Evolutionary conservation across 345 rosid species (phyloP).

Genomic region (Syzygium oleosum): DNA sequence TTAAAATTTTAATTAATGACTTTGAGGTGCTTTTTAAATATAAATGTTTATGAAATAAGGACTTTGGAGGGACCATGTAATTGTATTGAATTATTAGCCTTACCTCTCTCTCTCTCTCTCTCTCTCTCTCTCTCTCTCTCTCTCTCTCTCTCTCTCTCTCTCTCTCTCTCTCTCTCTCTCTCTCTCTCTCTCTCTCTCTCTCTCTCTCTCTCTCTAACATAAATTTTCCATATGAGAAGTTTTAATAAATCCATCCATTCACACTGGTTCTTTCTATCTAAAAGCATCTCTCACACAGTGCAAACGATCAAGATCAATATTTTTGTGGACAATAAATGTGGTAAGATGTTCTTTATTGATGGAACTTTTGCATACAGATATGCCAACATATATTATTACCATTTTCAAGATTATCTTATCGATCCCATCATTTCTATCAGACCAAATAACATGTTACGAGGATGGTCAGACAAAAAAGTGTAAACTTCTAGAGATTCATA

Average conservation of each 20-base stretch:
- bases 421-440: background rate
- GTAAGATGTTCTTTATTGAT: background rate
- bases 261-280: background rate
- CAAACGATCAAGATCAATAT: background rate
- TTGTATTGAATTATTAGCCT: background rate
- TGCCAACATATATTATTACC: background rate
- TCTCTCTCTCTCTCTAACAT: background rate
- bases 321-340: background rate
- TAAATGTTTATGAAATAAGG: background rate
- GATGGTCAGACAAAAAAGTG: background rate
- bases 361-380: background rate
- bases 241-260: background rate
- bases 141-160: too few relatives aligned
- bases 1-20: background rate
- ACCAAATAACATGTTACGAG: background rate
- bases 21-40: background rate
- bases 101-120: too few relatives aligned
- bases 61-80: background rate
- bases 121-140: too few relatives aligned
- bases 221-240: background rate
- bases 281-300: background rate
- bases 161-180: too few relatives aligned
- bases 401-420: background rate
- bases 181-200: background rate
- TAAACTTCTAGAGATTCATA: background rate